Percentiles rank a stretch among this genome's conserved stretches.
These are phyloP conservation scores for Aspergillus sp. DNA, from an alignment of 2,329 filamentous ascomycete species.

Conservation along the genomic window DNA sequence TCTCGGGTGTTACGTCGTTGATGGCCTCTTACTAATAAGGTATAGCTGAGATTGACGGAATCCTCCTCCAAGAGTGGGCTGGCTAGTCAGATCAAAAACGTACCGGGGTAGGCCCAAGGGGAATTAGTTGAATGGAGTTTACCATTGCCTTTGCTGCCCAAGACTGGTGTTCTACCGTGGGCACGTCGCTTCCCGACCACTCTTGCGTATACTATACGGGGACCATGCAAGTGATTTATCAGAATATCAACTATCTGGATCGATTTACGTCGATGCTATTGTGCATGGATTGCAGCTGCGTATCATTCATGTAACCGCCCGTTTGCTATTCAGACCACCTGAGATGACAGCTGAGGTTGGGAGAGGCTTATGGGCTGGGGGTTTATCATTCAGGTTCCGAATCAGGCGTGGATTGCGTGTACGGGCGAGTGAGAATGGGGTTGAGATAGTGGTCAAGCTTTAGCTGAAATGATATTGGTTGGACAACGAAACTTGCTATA, in stretches of 20 bases:
- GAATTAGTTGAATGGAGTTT: conserved; percentile 3
- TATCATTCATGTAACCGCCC: not conserved
- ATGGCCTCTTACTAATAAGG: conserved; percentile 1
- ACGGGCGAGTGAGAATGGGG: not conserved
- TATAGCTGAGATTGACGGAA: conserved; percentile 6
- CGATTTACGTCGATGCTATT: conserved; percentile 1
- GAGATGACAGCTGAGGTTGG: not conserved
- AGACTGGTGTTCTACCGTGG: conserved; percentile 1
- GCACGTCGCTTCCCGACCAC: not conserved
- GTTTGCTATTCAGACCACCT: not conserved
- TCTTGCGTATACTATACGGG: conserved; percentile 9
- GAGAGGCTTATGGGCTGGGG: not conserved
- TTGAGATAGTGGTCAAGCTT: not conserved
- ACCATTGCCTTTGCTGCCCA: not conserved
- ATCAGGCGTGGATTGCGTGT: not conserved
- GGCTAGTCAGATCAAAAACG: conserved; percentile 7
- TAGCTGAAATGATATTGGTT: conserved; percentile 1
- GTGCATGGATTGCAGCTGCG: not conserved
- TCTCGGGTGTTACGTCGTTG: not conserved
- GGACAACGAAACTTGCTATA: not conserved
- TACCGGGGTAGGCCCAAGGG: conserved; percentile 1
- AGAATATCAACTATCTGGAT: conserved; percentile 7
- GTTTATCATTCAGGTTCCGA: not conserved
- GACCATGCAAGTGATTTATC: conserved; percentile 6
- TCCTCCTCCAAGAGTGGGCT: conserved; percentile 1